phyloP scores from a whole-genome alignment of 768 basidiomycete species.

The Termitomyces sp. region DNA sequence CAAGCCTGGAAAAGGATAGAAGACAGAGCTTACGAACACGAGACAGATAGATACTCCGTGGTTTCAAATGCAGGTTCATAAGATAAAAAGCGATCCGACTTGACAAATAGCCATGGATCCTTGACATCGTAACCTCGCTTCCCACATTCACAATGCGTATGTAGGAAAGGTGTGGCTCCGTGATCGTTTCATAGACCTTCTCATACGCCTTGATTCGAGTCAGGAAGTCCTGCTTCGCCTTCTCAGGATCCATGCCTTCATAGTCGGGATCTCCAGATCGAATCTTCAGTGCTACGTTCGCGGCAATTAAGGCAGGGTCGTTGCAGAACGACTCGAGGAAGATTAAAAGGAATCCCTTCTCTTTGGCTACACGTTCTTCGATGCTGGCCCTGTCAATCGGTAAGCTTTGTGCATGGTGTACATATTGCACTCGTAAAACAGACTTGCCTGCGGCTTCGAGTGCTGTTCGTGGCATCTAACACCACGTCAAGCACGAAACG shows the following conservation, averaged over 20 bases:
- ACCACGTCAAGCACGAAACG: background rate
- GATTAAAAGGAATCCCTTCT: conserved; percentile 83
- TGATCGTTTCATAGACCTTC: conserved; percentile 91
- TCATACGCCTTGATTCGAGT: conserved; percentile 93
- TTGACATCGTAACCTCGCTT: conserved; percentile 76
- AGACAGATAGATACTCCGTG: conserved; percentile 94
- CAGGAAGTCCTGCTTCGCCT: conserved; percentile 87
- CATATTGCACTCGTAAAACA: background rate
- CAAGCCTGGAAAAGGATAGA: background rate
- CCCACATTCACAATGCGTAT: conserved; percentile 93
- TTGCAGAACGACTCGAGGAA: conserved; percentile 96
- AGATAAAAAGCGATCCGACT: conserved; percentile 97
- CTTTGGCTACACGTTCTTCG: conserved; percentile 75
- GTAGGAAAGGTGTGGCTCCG: conserved; percentile 87
- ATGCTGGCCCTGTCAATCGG: conserved; percentile 64
- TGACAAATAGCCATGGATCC: conserved; percentile 93
- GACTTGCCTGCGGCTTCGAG: conserved; percentile 61
- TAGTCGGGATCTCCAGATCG: conserved; percentile 98
- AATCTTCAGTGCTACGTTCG: conserved; percentile 96
- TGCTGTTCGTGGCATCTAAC: conserved; percentile 95
- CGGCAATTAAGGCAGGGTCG: conserved; percentile 90
- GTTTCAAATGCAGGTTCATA: conserved; percentile 97
- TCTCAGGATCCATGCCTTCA: conserved; percentile 79
- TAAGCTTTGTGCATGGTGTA: background rate
- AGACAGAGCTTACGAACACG: conserved; percentile 54